Conservation (phyloP, 2,329 filamentous ascomycete genomes). For the Sphaerulina vaccinii region DNA sequence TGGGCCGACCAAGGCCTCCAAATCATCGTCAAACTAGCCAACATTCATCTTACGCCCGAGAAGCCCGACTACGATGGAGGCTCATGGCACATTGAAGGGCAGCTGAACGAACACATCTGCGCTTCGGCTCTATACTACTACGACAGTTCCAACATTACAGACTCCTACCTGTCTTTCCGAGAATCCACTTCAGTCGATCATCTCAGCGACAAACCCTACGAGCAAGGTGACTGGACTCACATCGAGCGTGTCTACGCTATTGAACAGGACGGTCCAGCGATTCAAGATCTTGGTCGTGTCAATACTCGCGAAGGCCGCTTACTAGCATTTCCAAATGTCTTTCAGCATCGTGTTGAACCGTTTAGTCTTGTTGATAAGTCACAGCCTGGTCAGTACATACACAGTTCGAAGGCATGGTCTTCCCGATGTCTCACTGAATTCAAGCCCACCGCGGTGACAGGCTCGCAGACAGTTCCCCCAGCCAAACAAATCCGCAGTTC, state of each 20-base stretch:
- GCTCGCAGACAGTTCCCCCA: too few relatives aligned
- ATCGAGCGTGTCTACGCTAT: slow-evolving; percentile 35
- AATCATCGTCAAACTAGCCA: slow-evolving; percentile 63
- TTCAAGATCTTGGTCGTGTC: slow-evolving; percentile 52
- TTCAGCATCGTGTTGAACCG: slow-evolving; percentile 53
- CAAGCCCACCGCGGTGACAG: too few relatives aligned
- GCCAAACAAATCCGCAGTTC: too few relatives aligned
- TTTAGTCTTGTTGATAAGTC: slow-evolving; percentile 53
- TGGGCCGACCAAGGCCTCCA: slow-evolving; percentile 53
- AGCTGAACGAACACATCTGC: slow-evolving; percentile 62
- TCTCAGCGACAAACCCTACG: slow-evolving; percentile 16
- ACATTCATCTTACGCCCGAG: slow-evolving; percentile 59
- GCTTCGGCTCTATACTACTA: slow-evolving; percentile 64
- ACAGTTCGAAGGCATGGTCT: too few relatives aligned
- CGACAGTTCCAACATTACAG: slow-evolving; percentile 59
- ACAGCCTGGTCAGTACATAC: too few relatives aligned
- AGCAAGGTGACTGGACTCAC: slow-evolving; percentile 22
- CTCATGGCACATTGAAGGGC: slow-evolving; percentile 53
- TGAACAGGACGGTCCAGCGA: slow-evolving; percentile 23
- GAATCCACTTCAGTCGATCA: slow-evolving; percentile 27
- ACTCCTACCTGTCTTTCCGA: slow-evolving; percentile 53
- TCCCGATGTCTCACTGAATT: too few relatives aligned
- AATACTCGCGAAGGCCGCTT: slow-evolving; percentile 50
- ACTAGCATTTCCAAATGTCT: slow-evolving; percentile 55
- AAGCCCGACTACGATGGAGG: slow-evolving; percentile 56